phyloP scores from a whole-genome alignment of 176 grass and related monocot genomes.

The Melocanna baccifera region DNA sequence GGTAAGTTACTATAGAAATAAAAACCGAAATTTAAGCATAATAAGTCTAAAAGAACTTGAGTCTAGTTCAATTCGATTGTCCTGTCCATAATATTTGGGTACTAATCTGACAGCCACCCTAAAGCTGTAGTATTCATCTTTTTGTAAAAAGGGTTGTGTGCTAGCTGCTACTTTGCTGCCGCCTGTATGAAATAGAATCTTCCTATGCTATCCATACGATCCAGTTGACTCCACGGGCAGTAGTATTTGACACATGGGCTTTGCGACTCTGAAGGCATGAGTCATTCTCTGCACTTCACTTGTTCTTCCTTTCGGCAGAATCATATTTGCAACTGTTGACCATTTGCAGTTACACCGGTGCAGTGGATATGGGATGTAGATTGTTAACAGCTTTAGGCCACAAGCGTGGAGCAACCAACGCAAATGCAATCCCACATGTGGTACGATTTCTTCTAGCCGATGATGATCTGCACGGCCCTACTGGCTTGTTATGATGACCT shows the following conservation, averaged over 20 bases:
- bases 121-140: background rate
- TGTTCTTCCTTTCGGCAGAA: no score
- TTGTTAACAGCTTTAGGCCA: background rate
- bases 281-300: background rate
- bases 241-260: background rate
- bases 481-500: background rate
- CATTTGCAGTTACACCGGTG: background rate
- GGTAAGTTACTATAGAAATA: no score
- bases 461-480: background rate
- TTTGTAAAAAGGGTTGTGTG: background rate
- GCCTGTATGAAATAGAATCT: background rate
- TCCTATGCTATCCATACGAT: background rate
- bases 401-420: background rate
- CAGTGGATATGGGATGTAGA: background rate
- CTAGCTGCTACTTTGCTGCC: background rate
- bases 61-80: conserved; percentile 21
- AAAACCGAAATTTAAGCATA: no score
- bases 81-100: background rate
- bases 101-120: conserved; percentile 16
- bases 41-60: no score
- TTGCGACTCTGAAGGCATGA: background rate
- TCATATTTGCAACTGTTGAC: background rate
- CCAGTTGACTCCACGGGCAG: background rate
- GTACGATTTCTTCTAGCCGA: background rate
- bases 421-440: background rate